Conservation (phyloP, 345 rosid genomes). For the Excoecaria cochinchinensis region DNA sequence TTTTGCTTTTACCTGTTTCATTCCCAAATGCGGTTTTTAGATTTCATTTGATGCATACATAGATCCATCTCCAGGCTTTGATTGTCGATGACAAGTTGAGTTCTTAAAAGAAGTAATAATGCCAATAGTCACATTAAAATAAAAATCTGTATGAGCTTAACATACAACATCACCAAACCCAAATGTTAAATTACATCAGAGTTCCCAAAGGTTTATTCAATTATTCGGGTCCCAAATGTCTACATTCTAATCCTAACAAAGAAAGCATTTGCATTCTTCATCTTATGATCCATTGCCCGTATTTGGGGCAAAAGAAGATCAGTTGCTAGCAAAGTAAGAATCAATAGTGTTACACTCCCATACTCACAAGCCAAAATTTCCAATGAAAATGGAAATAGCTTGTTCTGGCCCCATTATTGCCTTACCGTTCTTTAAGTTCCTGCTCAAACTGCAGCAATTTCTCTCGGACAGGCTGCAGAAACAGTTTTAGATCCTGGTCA, state of each 20-base stretch:
- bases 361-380: neutral
- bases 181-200: neutral
- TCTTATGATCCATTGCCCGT: constrained; percentile 18
- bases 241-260: neutral
- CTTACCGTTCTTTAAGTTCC: constrained; percentile 76
- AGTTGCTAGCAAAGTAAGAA: constrained; percentile 1
- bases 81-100: too few relatives aligned
- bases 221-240: neutral
- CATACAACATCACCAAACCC: too few relatives aligned
- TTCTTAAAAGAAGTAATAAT: too few relatives aligned
- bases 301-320: neutral
- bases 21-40: constrained; percentile 28
- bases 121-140: too few relatives aligned
- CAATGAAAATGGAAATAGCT: neutral
- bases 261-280: constrained; percentile 14
- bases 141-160: too few relatives aligned
- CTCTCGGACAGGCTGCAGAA: constrained; percentile 69
- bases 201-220: neutral
- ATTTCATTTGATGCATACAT: neutral
- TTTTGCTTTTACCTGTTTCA: constrained; percentile 29
- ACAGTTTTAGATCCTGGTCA: constrained; percentile 55
- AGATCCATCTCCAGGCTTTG: too few relatives aligned
- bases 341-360: constrained; percentile 21
- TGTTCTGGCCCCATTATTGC: neutral
- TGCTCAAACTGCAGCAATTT: constrained; percentile 72